phyloP scores from a whole-genome alignment of 2,329 filamentous ascomycete species.

The Ilyonectria destructans region DNA sequence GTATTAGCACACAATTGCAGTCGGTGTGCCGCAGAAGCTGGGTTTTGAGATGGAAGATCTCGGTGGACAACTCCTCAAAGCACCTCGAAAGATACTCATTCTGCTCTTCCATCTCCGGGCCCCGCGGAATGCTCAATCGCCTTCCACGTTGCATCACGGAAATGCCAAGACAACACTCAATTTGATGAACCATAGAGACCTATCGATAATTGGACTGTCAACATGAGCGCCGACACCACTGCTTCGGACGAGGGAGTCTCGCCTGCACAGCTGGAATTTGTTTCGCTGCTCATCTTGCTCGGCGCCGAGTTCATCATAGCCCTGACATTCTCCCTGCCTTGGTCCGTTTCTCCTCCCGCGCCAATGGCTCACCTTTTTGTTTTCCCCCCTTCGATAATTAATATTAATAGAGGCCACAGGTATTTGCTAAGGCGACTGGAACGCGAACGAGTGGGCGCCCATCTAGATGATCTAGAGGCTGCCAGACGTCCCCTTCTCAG shows the following conservation, averaged over 20 bases:
- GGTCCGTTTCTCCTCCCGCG: conserved; percentile 5
- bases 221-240: conserved; percentile 9
- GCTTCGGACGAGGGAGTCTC: conserved; percentile 4
- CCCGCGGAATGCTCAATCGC: conserved; percentile 10
- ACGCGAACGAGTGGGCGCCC: neutral
- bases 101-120: too few relatives aligned
- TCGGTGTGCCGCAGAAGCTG: too few relatives aligned
- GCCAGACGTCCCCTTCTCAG: neutral
- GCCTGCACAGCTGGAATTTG: conserved; percentile 6
- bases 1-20: too few relatives aligned
- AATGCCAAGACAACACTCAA: conserved; percentile 7
- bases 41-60: too few relatives aligned
- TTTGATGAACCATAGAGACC: conserved; percentile 3
- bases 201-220: conserved; percentile 1
- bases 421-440: conserved; percentile 6
- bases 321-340: conserved; percentile 4
- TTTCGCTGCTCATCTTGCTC: conserved; percentile 11
- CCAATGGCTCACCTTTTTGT: conserved; percentile 4
- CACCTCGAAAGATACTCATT: too few relatives aligned
- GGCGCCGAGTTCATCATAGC: conserved; percentile 3
- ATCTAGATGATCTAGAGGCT: conserved; percentile 5
- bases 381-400: conserved; percentile 1
- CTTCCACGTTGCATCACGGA: conserved; percentile 3
- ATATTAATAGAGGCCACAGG: conserved; percentile 8
- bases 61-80: too few relatives aligned